Percentiles rank a stretch among this genome's conserved stretches.
phyloP scores from a whole-genome alignment of 495 filamentous ascomycete species.

The Penicillium verhagenii region DNA sequence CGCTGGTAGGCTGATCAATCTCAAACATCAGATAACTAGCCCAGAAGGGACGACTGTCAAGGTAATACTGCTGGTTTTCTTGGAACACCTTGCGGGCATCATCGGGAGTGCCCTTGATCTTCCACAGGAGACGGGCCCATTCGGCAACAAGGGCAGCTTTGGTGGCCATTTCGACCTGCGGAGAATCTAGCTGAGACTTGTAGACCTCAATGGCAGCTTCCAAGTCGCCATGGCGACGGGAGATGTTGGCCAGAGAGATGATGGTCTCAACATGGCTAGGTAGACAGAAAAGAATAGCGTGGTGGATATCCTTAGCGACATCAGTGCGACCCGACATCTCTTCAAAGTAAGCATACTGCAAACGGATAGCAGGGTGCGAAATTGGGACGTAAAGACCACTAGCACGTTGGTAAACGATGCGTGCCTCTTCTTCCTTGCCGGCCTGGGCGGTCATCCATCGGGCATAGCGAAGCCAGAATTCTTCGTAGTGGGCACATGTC shows the following conservation, averaged over 20 bases:
- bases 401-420: constrained; percentile 90
- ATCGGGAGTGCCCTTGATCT: constrained; percentile 78
- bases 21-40: constrained; percentile 86
- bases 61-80: constrained; percentile 80
- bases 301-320: constrained; percentile 78
- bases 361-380: constrained; percentile 70
- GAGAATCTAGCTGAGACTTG: constrained; percentile 73
- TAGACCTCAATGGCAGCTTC: constrained; percentile 86
- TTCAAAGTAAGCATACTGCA: constrained; percentile 94
- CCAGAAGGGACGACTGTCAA: constrained; percentile 91
- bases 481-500: constrained; percentile 90
- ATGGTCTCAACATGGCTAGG: constrained; percentile 87
- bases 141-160: constrained; percentile 86
- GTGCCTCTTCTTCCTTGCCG: constrained; percentile 84
- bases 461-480: constrained; percentile 98
- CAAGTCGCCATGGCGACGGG: constrained; percentile 79
- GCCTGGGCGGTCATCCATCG: constrained; percentile 89
- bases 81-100: constrained; percentile 85
- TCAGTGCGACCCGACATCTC: constrained; percentile 75
- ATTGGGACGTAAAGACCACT: constrained; percentile 83
- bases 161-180: constrained; percentile 68
- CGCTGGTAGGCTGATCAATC: constrained; percentile 76
- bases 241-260: constrained; percentile 81
- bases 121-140: constrained; percentile 89
- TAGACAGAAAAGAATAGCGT: constrained; percentile 66